Conservation (phyloP, 768 basidiomycete genomes). For the Leccinellum albellum region DNA sequence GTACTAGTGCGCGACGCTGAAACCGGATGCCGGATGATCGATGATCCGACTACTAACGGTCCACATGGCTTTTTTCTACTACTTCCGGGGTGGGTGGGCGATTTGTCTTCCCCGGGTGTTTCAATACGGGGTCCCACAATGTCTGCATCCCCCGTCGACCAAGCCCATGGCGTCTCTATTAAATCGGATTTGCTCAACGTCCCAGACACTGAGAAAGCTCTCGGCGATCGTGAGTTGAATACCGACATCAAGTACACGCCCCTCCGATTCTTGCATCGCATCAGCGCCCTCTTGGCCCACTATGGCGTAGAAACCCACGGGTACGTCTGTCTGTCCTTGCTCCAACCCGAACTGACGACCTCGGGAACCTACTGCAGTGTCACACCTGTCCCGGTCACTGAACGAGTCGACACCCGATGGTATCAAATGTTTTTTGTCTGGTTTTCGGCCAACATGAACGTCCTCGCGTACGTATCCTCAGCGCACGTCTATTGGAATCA, state of each 20-base stretch:
- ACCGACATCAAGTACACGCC: not conserved
- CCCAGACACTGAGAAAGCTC: constrained; percentile 3
- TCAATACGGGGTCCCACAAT: not conserved
- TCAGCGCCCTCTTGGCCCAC: constrained; percentile 28
- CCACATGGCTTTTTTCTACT: not conserved
- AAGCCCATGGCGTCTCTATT: not conserved
- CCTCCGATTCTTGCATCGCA: constrained; percentile 15
- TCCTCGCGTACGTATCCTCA: constrained; percentile 34
- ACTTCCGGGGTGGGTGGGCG: not conserved
- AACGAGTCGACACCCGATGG: constrained; percentile 38
- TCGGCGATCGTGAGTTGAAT: not conserved
- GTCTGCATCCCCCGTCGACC: constrained; percentile 2
- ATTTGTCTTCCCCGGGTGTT: not conserved
- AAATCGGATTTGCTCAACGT: not conserved
- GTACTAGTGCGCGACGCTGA: not conserved
- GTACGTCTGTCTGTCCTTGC: constrained; percentile 18
- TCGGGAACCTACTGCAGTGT: constrained; percentile 26
- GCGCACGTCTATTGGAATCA: too few relatives aligned
- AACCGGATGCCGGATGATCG: not conserved
- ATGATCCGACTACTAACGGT: not conserved
- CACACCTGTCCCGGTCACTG: constrained; percentile 34
- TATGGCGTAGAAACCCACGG: constrained; percentile 42
- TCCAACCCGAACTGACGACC: not conserved
- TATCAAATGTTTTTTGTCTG: constrained; percentile 51
- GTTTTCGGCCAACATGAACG: constrained; percentile 46